phyloP scores from a whole-genome alignment of 768 basidiomycete species.

The Sarcodon sp. region DNA sequence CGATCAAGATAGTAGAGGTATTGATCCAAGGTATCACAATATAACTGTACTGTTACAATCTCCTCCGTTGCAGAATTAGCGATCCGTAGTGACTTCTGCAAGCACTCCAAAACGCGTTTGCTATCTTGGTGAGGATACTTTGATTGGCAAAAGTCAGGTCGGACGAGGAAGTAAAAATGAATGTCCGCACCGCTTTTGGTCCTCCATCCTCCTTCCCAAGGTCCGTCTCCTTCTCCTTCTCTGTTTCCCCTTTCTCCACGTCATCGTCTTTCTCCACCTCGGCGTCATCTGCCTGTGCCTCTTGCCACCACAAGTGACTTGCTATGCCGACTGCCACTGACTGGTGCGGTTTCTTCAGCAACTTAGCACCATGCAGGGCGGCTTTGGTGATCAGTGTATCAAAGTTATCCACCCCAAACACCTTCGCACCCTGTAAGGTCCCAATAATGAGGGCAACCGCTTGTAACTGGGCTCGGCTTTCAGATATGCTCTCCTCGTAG shows the following conservation, averaged over 20 bases:
- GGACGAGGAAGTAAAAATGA: background rate
- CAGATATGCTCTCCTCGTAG: constrained; percentile 95
- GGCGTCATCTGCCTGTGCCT: constrained; percentile 28
- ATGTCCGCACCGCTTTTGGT: constrained; percentile 15
- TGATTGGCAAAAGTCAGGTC: constrained; percentile 1
- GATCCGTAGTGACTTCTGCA: constrained; percentile 93
- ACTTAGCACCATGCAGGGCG: constrained; percentile 90
- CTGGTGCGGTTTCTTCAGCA: constrained; percentile 97
- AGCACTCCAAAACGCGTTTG: constrained; percentile 93
- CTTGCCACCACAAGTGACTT: constrained; percentile 99
- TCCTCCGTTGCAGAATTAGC: constrained; percentile 96
- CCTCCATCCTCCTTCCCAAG: constrained; percentile 8
- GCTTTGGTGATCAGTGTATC: constrained; percentile 98
- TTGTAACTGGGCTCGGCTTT: constrained; percentile 89
- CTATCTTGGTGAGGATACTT: constrained; percentile 88
- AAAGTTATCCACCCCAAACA: constrained; percentile 93
- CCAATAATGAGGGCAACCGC: constrained; percentile 96
- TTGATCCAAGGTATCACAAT: constrained; percentile 91
- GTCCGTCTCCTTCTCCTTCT: constrained; percentile 31
- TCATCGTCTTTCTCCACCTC: constrained; percentile 26
- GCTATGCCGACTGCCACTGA: constrained; percentile 89
- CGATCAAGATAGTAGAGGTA: constrained; percentile 96
- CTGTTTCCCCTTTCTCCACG: constrained; percentile 17
- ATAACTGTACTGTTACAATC: constrained; percentile 91
- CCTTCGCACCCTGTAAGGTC: constrained; percentile 75